Evolutionary conservation across 75 land plant species (phyloP).

Genomic region (Larix kaempferi): DNA sequence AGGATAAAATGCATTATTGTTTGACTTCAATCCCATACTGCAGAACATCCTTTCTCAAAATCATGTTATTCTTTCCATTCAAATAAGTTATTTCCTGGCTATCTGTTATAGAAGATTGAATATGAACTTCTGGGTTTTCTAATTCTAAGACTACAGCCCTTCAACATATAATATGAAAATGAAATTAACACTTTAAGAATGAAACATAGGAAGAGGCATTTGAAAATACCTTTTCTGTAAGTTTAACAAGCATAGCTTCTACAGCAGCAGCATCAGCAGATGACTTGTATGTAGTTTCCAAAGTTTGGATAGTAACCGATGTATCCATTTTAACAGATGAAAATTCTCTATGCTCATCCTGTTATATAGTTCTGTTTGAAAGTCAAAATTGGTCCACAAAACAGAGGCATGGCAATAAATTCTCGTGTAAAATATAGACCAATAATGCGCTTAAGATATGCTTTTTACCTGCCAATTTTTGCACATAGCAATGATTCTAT

Average conservation of each 20-base stretch:
- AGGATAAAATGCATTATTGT: background rate
- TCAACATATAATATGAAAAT: background rate
- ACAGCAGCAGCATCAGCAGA: conserved; percentile 30
- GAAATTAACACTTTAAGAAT: background rate
- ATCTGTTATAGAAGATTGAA: background rate
- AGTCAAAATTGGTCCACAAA: background rate
- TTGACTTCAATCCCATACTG: background rate
- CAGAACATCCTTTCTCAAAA: background rate
- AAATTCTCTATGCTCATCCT: conserved; percentile 16
- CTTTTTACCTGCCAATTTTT: conserved; percentile 16
- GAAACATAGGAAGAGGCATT: background rate
- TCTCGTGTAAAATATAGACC: background rate
- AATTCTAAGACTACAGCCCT: background rate
- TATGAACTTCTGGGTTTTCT: background rate
- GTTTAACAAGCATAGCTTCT: conserved; percentile 25
- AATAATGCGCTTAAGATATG: background rate
- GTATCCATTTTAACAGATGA: conserved; percentile 21
- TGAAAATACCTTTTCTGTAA: conserved; percentile 29
- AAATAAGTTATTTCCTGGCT: background rate
- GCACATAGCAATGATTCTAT: conserved; percentile 29
- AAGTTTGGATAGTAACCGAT: conserved; percentile 22
- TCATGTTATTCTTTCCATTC: background rate
- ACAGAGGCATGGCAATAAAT: background rate
- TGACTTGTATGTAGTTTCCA: conserved; percentile 30
- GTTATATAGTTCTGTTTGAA: background rate